Evolutionary conservation across 164 flowering plant species (phyloP), one percentile per base, ranked within the genome.

Genomic region (Kingdonia uniflora): DNA sequence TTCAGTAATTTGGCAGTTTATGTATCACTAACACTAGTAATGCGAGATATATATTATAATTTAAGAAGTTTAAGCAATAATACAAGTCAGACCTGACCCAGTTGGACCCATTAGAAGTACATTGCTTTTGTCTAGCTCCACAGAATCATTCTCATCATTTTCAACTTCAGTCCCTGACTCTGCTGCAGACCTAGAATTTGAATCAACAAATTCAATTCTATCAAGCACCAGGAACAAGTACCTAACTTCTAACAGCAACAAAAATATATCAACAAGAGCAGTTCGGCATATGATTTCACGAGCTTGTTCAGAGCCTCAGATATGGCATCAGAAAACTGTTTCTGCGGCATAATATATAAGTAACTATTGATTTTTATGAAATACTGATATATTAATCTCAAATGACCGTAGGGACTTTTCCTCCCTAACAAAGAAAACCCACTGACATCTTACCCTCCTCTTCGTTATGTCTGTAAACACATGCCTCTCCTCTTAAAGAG

Each of bases 91-190:
- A 84, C 99, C 99, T 39, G 99, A 92, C 46, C 99, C 99, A 57
- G 99, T 92, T 51, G 99, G 99, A 54, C 99, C 99, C 95, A 92
- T 84, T 68, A 92, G 72, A 17, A 92, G 84, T 33, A 92, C 95
- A 81, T 92, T 92, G 82, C 99, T 92, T 68, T 92, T 92, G 56
- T 92, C 99, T 59, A 92, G 68, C 68, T 92, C 99, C 14, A 88
- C 97, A 1, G 47, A 57, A 59, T 73, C 79, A 47, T 76, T 81
- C 33, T 80, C 91, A 68, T 82, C 76, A 71, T 72, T 76, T 59
- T 74, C 58, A 38, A 63, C 59, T 35, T 52, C 69, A 17, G 59
- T 65, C 51, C 65, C 76, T 33, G 81, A 44, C 56, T 80, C 83
- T 58, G 67, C 80, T 67, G 77, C 89, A 69, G 85, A 65, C 77